Conservation (phyloP, 768 basidiomycete genomes). For the Lactifluus hygrophoroides region DNA sequence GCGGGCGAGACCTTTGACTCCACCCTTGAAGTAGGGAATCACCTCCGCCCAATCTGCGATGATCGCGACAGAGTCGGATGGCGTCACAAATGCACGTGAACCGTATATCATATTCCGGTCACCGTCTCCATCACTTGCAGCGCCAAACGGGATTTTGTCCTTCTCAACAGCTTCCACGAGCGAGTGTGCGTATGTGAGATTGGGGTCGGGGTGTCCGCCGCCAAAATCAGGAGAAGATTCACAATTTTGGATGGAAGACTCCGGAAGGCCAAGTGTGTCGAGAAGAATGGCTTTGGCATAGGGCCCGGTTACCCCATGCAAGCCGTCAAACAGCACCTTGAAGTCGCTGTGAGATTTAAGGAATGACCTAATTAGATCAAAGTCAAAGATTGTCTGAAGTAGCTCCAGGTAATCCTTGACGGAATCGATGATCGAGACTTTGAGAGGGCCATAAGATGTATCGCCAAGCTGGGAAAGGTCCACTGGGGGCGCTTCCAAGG, state of each 20-base stretch:
- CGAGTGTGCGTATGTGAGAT: constrained; percentile 92
- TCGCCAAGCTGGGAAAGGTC: constrained; percentile 80
- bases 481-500: constrained; percentile 66
- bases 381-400: constrained; percentile 89
- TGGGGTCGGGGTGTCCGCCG: constrained; percentile 96
- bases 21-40: constrained; percentile 89
- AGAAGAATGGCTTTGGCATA: constrained; percentile 88
- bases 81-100: constrained; percentile 95
- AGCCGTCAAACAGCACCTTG: constrained; percentile 89
- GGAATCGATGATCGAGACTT: constrained; percentile 90
- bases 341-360: constrained; percentile 63
- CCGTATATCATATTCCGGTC: constrained; percentile 99
- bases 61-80: constrained; percentile 95
- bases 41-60: constrained; percentile 94
- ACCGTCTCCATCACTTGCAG: constrained; percentile 95
- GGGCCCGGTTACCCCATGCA: constrained; percentile 95
- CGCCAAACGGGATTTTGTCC: constrained; percentile 82
- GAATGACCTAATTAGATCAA: constrained; percentile 85
- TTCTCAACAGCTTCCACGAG: constrained; percentile 90
- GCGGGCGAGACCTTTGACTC: constrained; percentile 91
- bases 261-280: constrained; percentile 69
- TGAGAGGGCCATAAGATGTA: constrained; percentile 68
- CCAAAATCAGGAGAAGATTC: constrained; percentile 91
- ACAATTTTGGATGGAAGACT: constrained; percentile 83
- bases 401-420: constrained; percentile 82